These are phyloP conservation scores for Yamadazyma sp. DNA, from an alignment of 805 yeast species.

Conservation along the genomic window DNA sequence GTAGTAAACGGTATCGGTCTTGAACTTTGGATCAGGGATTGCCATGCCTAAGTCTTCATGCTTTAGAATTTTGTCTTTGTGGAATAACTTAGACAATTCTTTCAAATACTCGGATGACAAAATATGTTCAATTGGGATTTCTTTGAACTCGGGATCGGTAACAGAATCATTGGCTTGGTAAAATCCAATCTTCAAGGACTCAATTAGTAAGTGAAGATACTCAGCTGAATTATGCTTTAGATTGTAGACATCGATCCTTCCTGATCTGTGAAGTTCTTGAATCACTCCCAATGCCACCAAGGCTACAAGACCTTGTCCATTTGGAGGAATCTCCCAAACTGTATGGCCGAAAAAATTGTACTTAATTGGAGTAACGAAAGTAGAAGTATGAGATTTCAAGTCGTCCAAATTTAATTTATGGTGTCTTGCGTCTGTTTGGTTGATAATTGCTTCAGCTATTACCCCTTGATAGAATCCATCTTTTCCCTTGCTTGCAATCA, in stretches of 20 bases:
- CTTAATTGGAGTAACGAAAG: slow-evolving; percentile 64
- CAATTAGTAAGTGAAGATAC: slow-evolving; percentile 68
- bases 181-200: slow-evolving; percentile 69
- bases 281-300: slow-evolving; percentile 67
- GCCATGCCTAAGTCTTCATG: slow-evolving; percentile 46
- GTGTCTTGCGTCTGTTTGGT: slow-evolving; percentile 50
- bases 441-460: slow-evolving; percentile 65
- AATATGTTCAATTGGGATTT: slow-evolving; percentile 40
- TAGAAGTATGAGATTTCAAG: slow-evolving; percentile 54
- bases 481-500: slow-evolving; percentile 57
- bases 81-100: slow-evolving; percentile 49
- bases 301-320: slow-evolving; percentile 79
- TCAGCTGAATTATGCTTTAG: slow-evolving; percentile 67
- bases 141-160: slow-evolving; percentile 53
- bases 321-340: slow-evolving; percentile 84
- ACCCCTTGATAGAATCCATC: slow-evolving; percentile 69
- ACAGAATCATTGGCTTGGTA: slow-evolving; percentile 75
- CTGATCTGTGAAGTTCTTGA: slow-evolving; percentile 49
- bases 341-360: slow-evolving; percentile 50
- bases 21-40: slow-evolving; percentile 55
- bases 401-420: slow-evolving; percentile 60
- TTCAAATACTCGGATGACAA: slow-evolving; percentile 50
- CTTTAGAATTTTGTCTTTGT: slow-evolving; percentile 36
- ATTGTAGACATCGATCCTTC: slow-evolving; percentile 39
- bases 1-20: slow-evolving; percentile 72